A percentile compares a stretch with the other conserved stretches of the same genome.
phyloP scores from a whole-genome alignment of 83 land plant species.

The Picea abies region DNA sequence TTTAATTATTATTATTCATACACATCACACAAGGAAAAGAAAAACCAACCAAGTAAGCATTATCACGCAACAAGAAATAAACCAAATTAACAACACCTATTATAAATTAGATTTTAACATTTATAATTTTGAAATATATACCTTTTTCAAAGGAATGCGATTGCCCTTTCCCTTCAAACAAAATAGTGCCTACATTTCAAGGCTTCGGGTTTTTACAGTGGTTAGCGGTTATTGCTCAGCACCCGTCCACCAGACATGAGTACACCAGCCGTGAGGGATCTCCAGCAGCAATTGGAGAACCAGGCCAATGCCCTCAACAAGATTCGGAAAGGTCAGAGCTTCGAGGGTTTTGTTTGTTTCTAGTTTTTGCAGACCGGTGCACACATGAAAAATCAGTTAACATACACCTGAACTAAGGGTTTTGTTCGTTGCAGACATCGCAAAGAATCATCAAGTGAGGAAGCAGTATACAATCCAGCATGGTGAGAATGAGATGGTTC shows the following conservation, averaged over 20 bases:
- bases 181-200: no score
- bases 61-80: no score
- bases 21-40: no score
- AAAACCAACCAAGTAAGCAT: no score
- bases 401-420: background rate
- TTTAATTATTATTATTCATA: no score
- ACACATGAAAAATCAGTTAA: background rate
- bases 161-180: no score
- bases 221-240: no score
- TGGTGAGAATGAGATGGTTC: conserved; percentile 99
- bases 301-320: conserved; percentile 81
- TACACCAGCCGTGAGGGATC: conserved; percentile 47
- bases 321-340: conserved; percentile 81
- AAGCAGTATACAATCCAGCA: conserved; percentile 98
- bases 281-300: conserved; percentile 81
- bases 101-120: no score
- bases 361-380: background rate
- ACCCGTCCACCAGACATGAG: conserved; percentile 8
- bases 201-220: no score
- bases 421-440: conserved; percentile 61
- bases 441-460: conserved; percentile 97
- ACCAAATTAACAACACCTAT: no score
- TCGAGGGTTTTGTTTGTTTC: background rate
- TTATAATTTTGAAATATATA: no score
- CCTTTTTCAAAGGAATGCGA: no score